Evolutionary conservation across 2,329 filamentous ascomycete species (phyloP), one percentile per base, ranked within the genome.

Genomic region (Aspergillus nomiae): DNA sequence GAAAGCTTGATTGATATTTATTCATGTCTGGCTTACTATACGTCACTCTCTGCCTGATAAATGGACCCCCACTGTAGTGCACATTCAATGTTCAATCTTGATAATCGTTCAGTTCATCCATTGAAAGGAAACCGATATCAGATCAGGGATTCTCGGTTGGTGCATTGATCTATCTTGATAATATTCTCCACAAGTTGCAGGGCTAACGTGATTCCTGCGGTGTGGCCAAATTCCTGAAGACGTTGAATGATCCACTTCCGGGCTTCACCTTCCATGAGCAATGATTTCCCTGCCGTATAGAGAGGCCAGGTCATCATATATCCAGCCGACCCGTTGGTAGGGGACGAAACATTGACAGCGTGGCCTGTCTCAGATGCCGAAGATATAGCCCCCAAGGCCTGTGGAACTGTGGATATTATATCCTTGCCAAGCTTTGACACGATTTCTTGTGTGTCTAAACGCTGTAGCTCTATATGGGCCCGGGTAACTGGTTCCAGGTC

Each of bases 371-470:
- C 54, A 61, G 62, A 60, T 11, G 24, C n/a, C 12, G 56, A 58
- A 11, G 60, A 61, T 16, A 69, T n/a, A n/a, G 59, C 51, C 3
- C 58, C 69, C 14, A 70, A 28, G 16, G 53, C 67, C 53, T 71
- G 70, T 21, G 70, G 69, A 4, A 70, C 61, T 9, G 62, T 71
- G 3, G 66, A 66, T 16, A 72, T 43, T 5, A 71, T 65, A 41
- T 72, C 70, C 1, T 67, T 56, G 26, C 62, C 64, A 2, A 63
- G 53, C 8, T 26, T 60, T 10, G 60, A 62, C 51, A 68, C 54
- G 14, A 59, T 62, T 6, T 67, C 41, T 4, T 65, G n/a, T 4
- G 64, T 57, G 2, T 66, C 38, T 14, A 65, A 62, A 2, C 69
- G 61, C 32, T 61, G 43, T 3, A 11, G 5, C 26, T 53, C 45